These are phyloP conservation scores for Brassica juncea DNA, from an alignment of 345 rosid genomes.

Conservation along the genomic window DNA sequence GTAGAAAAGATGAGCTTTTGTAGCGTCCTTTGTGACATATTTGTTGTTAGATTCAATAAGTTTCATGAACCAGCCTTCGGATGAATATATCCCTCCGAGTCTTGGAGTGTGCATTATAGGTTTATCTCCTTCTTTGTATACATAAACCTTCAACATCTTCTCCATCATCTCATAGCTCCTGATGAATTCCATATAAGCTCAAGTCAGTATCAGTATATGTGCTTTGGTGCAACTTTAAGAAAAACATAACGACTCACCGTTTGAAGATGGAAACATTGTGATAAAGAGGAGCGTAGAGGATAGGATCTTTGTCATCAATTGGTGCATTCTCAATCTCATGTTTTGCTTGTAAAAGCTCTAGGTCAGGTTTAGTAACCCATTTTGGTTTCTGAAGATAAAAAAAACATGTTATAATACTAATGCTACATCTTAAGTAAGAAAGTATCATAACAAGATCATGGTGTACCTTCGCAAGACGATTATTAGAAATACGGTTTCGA, in stretches of 20 bases:
- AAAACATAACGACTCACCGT: conserved; percentile 44
- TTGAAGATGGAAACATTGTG: conserved; percentile 78
- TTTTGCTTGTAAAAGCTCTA: conserved; percentile 59
- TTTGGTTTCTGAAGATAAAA: conserved; percentile 57
- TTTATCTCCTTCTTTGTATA: conserved; percentile 80
- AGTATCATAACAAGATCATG: conserved; percentile 13
- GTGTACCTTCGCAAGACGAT: conserved; percentile 48
- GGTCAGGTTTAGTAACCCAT: conserved; percentile 71
- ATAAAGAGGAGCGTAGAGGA: conserved; percentile 73
- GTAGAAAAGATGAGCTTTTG: conserved; percentile 87
- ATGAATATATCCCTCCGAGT: conserved; percentile 85
- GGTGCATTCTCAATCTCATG: conserved; percentile 74
- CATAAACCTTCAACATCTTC: conserved; percentile 69
- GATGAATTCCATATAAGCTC: conserved; percentile 34
- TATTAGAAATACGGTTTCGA: conserved; percentile 50
- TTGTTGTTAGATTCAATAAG: conserved; percentile 58
- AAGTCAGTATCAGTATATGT: neutral
- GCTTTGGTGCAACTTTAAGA: neutral
- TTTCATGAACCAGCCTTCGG: conserved; percentile 99
- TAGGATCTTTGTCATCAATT: conserved; percentile 48
- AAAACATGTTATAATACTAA: conserved; percentile 12
- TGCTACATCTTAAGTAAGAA: neutral
- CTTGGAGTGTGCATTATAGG: conserved; percentile 69
- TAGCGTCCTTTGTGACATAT: conserved; percentile 59
- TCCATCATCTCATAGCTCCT: conserved; percentile 99